Evolutionary conservation across 257 asterid genomes (phyloP).

Genomic region (Nicotiana tabacum): DNA sequence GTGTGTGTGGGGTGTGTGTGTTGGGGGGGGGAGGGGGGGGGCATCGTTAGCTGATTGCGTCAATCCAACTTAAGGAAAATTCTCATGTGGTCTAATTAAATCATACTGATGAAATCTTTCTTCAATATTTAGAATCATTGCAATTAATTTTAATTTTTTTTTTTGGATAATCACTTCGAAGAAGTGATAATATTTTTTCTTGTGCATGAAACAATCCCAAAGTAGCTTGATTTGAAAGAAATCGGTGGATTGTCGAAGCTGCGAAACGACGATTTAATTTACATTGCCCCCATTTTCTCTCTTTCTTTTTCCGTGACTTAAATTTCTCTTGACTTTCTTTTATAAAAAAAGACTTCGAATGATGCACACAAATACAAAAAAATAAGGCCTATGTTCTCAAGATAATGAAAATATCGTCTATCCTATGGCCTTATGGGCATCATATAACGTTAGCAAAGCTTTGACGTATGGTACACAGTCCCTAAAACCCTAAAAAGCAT

Average conservation of each 20-base stretch:
- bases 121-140: too few relatives aligned
- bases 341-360: neutral
- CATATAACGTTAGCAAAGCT: constrained; percentile 9
- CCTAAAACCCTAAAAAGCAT: neutral
- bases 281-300: neutral
- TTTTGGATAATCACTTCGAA: neutral
- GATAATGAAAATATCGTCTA: constrained; percentile 6
- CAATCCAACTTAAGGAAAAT: too few relatives aligned
- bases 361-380: neutral
- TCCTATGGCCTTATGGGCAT: constrained; percentile 15
- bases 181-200: neutral
- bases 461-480: constrained; percentile 16
- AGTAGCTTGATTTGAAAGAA: constrained; percentile 1
- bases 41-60: too few relatives aligned
- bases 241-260: neutral
- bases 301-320: neutral
- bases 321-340: neutral
- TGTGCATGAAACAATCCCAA: neutral
- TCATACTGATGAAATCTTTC: too few relatives aligned
- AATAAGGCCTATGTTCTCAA: neutral
- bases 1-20: too few relatives aligned
- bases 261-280: neutral
- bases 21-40: too few relatives aligned
- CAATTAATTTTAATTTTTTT: too few relatives aligned
- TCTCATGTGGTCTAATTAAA: too few relatives aligned